These are phyloP conservation scores for Ephemerocybe angulata DNA, from an alignment of 768 basidiomycete species.

Conservation along the genomic window DNA sequence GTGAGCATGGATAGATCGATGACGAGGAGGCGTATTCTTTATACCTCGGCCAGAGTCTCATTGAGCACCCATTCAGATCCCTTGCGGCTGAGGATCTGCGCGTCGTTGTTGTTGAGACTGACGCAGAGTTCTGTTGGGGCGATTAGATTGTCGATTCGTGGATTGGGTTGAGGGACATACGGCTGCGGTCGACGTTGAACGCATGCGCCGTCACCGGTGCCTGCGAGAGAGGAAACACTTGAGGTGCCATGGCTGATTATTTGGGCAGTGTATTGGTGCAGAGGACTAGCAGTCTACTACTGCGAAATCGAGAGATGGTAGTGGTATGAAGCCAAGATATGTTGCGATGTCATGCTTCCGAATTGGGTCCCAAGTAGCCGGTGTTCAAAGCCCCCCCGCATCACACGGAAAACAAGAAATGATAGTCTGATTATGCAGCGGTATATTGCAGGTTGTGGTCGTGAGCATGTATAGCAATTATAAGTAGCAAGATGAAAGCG, in stretches of 20 bases:
- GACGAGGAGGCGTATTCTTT: no score
- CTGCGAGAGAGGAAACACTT: conserved; percentile 76
- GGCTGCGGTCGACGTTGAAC: conserved; percentile 83
- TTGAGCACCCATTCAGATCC: conserved; percentile 66
- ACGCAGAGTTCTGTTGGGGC: conserved; percentile 73
- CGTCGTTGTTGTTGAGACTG: conserved; percentile 87
- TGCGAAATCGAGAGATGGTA: conserved; percentile 29
- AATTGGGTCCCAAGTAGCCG: no score
- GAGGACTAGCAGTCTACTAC: conserved; percentile 91
- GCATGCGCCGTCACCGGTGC: conserved; percentile 85
- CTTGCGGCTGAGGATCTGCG: conserved; percentile 69
- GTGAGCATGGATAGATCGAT: background rate
- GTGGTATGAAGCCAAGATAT: conserved; percentile 2
- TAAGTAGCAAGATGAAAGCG: no score
- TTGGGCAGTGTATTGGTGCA: conserved; percentile 18
- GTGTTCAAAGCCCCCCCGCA: no score
- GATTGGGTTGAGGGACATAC: conserved; percentile 45
- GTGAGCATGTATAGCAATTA: no score
- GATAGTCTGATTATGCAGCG: no score
- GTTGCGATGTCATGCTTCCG: no score
- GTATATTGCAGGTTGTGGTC: no score
- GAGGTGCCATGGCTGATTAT: conserved; percentile 48
- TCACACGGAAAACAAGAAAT: no score
- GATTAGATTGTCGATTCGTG: background rate
- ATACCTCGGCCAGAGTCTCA: conserved; percentile 83